Base-by-base conservation (phyloP, 2,329 filamentous ascomycete species). In the Alternaria sp. region DNA sequence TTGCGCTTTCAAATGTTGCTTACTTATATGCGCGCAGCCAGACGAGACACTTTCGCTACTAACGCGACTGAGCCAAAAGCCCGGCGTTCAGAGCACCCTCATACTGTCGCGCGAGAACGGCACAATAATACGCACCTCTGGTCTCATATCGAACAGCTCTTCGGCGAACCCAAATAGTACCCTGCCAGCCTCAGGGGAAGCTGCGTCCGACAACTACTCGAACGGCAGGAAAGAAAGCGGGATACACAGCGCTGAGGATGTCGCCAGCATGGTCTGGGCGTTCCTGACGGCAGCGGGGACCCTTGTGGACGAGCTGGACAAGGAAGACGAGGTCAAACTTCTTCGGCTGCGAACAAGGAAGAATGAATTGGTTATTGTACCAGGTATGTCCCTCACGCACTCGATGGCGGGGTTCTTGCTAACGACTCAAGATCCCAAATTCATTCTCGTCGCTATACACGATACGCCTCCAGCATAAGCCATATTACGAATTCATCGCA, bases 321-420 rank as follows among this genome's bases (percentile, higher is more conserved):
- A 86, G 30, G 90, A 93, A 82, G 92, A 96, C 73, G 92, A 94
- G 76, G 81, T 94, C 66, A 93, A 90, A 80, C 83, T 96, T 51
- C 80, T 96, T 55, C 86, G 92, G 66, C 77, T 96, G 68, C 87
- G 93, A 68, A 95, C 92, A n/a, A 93, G 90, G 83, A 93, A 92
- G 79, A 91, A 93, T 71, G 93, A 96, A 79, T 82, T 96, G 66
- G 90, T 96, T 62, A 92, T 96, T 74, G 90, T 95, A 19, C 92
- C 91, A 57, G 84, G 84, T 85, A 77, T 50, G 79, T 61, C 28
- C 23, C 46, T 12, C 9, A 30, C 6, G 19, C 23, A 15, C 40
- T 21, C n/a, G 28, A 9, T 26, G 43, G 15, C 28, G 12, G 21
- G 44, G 17, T 19, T 49, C 19, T 11, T 9, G 57, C 70, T 78